Evolutionary conservation across 257 asterid genomes (phyloP), one percentile per base, ranked within the genome.

Genomic region (Rehmannia glutinosa): DNA sequence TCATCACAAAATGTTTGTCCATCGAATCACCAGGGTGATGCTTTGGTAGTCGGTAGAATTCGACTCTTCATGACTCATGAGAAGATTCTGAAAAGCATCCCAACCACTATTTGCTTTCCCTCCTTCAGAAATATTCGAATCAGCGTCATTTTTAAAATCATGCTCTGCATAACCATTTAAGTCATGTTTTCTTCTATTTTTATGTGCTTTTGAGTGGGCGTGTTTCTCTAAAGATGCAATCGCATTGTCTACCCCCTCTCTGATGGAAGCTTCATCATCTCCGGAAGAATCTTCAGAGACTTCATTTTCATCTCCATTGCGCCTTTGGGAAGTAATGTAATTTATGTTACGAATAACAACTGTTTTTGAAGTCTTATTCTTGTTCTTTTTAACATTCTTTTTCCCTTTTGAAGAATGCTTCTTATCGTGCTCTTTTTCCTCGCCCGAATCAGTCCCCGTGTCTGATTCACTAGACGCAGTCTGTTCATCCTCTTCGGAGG

Each of bases 321-420:
- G 85, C 70, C 73, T 81, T 66, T 84, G 73, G 57, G 93, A 87
- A 71, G 97, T 82, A 66, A 87, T 90, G 77, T 90, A 85, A 64
- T 90, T 90, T 75, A 87, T 90, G 73, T 90, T 90, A 20, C 97
- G 97, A 43, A 90, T 90, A 10, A 90, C 94, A 60, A 90, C 97
- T 1, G 82, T 90, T 75, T 85, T 87, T 3, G 94, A 87, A 72
- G 78, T 50, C 75, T 85, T 90, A 46, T 75, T 82, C 86, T 81
- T 90, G 74, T 80, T 77, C 84, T 73, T 90, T 59, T 75, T 90
- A 52, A 54, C 71, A 59, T 62, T 53, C 13, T 69, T 30, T 11
- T 72, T 71, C 46, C 80, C 86, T 70, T 81, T 83, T 5, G 86
- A 70, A 41, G 82, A 83, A 45, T 70, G 63, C 63, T 69, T 83